Evolutionary conservation across 495 filamentous ascomycete genomes (phyloP), one percentile per base, ranked within the genome.

Genomic region (Trichoderma reesei): DNA sequence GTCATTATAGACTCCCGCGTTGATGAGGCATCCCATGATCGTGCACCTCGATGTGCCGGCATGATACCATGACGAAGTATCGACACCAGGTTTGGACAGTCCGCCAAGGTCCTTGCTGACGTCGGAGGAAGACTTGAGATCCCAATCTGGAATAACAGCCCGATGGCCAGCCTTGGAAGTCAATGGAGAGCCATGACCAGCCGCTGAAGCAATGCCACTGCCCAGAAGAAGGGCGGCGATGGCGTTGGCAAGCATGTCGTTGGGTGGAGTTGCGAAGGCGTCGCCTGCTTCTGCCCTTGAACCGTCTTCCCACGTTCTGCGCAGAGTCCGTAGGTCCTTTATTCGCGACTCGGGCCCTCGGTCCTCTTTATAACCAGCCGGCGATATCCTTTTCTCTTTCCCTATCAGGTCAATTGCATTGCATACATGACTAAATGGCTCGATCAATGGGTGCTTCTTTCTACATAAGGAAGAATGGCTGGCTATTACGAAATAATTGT

Each of bases 21-120:
- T 71, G 31, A 88, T 68, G 5, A 88, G 76, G 8, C 83, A 82
- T 3, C 78, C 83, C 78, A 87, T 83, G 1, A 87, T 74, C 0
- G 85, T 87, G 33, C 76, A 81, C 9, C 76, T 78, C 0, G 81
- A 70, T 20, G 44, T 68, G 36, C 73, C 68, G 63, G 86, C 74
- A 4, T 75, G 75, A 64, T 82, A 71, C 85, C 86, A 88, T 63
- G 75, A 70, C 4, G 76, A 76, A 0, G 78, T 79, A 68, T 85
- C 75, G 20, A 79, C 65, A 1, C 77, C 78, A 0, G 76, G 74
- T 3, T 69, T 69, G 0, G 85, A 86, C 20, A 86, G 70, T 0
- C 56, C 62, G 1, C 68, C 51, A 13, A 82, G 67, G 61, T 82
- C 71, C 16, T 67, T 71, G 2, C 72, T 67, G 0, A 71, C 71